Conservation (phyloP, 2,329 filamentous ascomycete genomes). For the Paecilomyces sp. region DNA sequence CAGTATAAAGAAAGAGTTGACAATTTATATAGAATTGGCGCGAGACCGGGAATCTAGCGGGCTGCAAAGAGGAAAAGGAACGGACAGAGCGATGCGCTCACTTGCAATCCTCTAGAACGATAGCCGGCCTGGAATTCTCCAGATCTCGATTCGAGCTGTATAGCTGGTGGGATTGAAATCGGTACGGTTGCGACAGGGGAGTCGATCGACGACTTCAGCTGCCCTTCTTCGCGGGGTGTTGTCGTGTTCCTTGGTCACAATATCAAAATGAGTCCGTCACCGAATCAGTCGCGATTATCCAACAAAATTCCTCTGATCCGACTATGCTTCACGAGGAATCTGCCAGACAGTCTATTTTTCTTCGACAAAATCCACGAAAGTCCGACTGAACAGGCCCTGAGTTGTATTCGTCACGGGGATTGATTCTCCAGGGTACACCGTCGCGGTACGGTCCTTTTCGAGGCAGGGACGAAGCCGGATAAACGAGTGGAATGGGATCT, state of each 20-base stretch:
- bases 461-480: background rate
- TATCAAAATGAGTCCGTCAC: background rate
- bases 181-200: constrained; percentile 4
- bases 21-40: background rate
- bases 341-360: background rate
- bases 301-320: background rate
- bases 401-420: background rate
- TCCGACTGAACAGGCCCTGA: background rate
- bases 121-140: background rate
- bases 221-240: constrained; percentile 2
- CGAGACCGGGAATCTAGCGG: constrained; percentile 1
- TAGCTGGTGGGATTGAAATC: background rate
- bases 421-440: background rate
- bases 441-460: background rate
- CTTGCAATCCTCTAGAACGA: background rate
- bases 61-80: constrained; percentile 11
- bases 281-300: background rate
- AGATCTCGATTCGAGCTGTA: background rate
- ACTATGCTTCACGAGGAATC: background rate
- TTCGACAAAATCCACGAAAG: background rate
- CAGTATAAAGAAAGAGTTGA: background rate
- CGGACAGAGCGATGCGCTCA: constrained; percentile 18
- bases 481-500: constrained; percentile 19
- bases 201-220: constrained; percentile 6
- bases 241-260: background rate